Evolutionary conservation across 139 green algal species (phyloP), one percentile per base, ranked within the genome.

Genomic region (Picochlorum sp.): DNA sequence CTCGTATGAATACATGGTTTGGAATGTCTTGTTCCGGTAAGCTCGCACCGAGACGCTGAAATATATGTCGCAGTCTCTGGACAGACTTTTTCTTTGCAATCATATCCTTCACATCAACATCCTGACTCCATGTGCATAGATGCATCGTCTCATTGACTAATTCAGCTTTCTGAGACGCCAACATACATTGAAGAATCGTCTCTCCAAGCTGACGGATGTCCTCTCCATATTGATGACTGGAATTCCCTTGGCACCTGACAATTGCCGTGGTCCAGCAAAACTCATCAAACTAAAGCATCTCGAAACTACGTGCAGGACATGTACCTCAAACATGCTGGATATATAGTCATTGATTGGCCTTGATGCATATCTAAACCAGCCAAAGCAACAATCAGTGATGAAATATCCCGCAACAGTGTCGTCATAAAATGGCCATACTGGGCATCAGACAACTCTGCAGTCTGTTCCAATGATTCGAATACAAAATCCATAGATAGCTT

Each of bases 1-100:
- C 49, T 6, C 62, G 26, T 3, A 69, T 45, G 4, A 72, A 49
- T 21, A 63, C 61, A 16, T 44, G 57, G 0, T 66, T 63, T 2
- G 61, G 30, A 65, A 83, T 21, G 47, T 54, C 47, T 26, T 20
- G 34, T 13, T 41, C 47, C 0, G 16, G 47, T 21, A 54, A 54
- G 6, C 18, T 21, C 11, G 47, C 47, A 1, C 47, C 47, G 18
- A 54, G n/a, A 9, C 47, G 16, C 11, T 54, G 47, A 54, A 54
- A 54, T 54, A 21, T 54, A 20, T 54, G 16, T 21, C 47, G 47
- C n/a, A 54, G 16, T 21, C 47, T 20, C n/a, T 54, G 47, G 13
- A 54, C 47, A 54, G 47, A 54, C n/a, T 54, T 54, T 21, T 54
- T 54, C n/a, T 54, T 54, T 54, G 47, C 16, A 26, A 54, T 54